phyloP scores from a whole-genome alignment of 2,329 filamentous ascomycete species.

The Diaporthe capsici region DNA sequence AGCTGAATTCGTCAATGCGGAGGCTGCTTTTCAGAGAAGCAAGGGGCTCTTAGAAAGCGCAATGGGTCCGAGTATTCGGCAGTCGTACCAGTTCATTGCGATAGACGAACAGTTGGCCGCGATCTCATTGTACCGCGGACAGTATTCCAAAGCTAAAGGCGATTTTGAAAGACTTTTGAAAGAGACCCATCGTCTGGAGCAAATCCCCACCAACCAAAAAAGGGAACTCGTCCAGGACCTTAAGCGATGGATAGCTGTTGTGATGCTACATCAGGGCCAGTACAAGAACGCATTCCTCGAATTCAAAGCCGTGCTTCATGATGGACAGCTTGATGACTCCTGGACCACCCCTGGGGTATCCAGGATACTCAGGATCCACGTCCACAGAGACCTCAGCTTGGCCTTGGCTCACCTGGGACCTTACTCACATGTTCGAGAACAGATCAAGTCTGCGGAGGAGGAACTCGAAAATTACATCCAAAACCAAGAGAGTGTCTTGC shows the following conservation, averaged over 20 bases:
- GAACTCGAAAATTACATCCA: background rate
- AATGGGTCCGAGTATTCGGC: background rate
- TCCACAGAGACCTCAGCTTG: background rate
- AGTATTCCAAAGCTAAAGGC: background rate
- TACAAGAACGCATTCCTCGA: background rate
- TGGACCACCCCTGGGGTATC: background rate
- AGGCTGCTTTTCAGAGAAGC: background rate
- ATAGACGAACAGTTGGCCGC: constrained; percentile 13
- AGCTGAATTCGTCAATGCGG: background rate
- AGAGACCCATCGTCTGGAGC: background rate
- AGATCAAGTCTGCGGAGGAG: background rate
- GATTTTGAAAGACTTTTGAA: background rate
- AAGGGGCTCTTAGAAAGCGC: background rate
- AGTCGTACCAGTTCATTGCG: background rate
- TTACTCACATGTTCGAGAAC: background rate
- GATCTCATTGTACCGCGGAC: background rate
- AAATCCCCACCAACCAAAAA: background rate
- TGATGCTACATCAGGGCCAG: background rate
- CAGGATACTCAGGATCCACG: background rate
- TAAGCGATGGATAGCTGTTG: background rate
- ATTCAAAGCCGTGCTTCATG: background rate
- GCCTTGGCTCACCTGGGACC: background rate
- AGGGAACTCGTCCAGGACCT: background rate
- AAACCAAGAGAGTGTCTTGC: background rate
- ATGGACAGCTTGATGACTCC: background rate